Evolutionary conservation across 2,329 filamentous ascomycete genomes (phyloP).

Genomic region (Xylariales sp.): DNA sequence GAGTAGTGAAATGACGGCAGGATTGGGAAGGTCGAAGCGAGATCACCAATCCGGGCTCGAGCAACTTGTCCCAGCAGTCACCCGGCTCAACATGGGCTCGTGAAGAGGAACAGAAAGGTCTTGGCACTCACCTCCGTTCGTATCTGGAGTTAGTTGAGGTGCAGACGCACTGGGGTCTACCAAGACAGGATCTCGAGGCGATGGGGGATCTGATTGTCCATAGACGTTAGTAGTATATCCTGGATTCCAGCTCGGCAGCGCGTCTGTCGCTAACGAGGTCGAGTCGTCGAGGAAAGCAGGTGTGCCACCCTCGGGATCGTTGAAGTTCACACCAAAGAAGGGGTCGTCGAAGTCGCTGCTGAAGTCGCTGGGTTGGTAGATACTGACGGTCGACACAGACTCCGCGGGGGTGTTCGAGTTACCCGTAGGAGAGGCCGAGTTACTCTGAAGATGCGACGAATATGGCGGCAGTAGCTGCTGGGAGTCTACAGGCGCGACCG

Average conservation of each 20-base stretch:
- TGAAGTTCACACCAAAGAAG: constrained; percentile 47
- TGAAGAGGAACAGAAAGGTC: neutral
- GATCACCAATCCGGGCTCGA: no score
- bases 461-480: constrained; percentile 38
- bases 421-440: constrained; percentile 34
- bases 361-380: constrained; percentile 46
- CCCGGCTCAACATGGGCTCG: no score
- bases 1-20: no score
- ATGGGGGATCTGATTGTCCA: constrained; percentile 7
- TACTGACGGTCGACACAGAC: constrained; percentile 41
- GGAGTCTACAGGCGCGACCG: constrained; percentile 30
- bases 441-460: constrained; percentile 36
- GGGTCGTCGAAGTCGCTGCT: constrained; percentile 44
- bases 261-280: constrained; percentile 1
- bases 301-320: constrained; percentile 33
- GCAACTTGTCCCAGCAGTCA: no score
- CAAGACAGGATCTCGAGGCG: constrained; percentile 25
- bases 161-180: constrained; percentile 25
- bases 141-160: constrained; percentile 45
- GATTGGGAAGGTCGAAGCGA: no score
- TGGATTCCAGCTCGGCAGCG: neutral
- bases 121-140: constrained; percentile 27
- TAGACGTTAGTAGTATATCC: neutral
- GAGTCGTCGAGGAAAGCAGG: constrained; percentile 42
- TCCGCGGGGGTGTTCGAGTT: constrained; percentile 44